Percentiles rank a stretch among this genome's conserved stretches.
Evolutionary conservation across 345 rosid species (phyloP).

Genomic region (Eucalyptus regnans): DNA sequence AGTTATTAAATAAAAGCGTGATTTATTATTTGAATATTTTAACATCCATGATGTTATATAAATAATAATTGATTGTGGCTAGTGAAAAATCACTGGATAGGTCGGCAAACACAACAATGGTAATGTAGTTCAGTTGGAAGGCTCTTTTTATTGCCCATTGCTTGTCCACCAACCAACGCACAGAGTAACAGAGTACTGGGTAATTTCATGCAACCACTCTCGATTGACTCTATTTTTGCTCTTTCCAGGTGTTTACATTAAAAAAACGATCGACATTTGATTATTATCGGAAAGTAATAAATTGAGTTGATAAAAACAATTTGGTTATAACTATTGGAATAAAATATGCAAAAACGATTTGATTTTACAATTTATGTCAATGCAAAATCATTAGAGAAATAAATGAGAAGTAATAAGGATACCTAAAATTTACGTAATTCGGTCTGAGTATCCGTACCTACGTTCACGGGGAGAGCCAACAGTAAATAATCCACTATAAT

Average conservation of each 20-base stretch:
- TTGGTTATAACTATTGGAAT: no score
- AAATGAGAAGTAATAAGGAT: no score
- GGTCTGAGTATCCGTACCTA: rapidly evolving
- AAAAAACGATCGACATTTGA: no score
- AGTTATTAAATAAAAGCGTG: no score
- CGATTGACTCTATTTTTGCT: neutral
- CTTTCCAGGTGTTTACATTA: no score
- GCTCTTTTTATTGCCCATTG: neutral
- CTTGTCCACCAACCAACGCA: neutral
- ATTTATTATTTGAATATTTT: no score
- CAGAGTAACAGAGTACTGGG: neutral
- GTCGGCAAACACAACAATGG: neutral
- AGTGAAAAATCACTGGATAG: neutral
- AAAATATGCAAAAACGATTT: rapidly evolving
- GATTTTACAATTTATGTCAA: no score
- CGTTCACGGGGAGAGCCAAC: no score
- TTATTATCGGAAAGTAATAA: no score
- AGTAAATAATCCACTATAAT: no score
- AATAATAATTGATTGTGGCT: neutral
- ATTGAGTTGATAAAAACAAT: no score
- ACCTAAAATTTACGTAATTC: rapidly evolving
- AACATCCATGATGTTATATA: neutral
- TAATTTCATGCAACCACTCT: neutral
- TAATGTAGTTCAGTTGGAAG: neutral
- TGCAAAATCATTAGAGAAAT: no score